A percentile compares a stretch with the other conserved stretches of the same genome.
Conservation (phyloP, 106 monocot genomes). For the Acorus gramineus region DNA sequence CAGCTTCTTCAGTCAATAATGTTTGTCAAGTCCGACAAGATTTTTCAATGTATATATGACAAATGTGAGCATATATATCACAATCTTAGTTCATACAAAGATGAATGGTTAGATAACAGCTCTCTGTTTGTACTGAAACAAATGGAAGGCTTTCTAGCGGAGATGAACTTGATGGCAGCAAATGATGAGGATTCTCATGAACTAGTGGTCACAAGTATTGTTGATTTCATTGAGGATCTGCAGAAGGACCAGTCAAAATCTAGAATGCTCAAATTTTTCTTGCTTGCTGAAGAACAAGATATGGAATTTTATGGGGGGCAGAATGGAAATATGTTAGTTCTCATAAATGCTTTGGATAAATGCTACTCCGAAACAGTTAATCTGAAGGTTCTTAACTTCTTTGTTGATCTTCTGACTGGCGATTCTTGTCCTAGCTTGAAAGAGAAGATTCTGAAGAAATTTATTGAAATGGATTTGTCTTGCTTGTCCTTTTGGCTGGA, state of each 20-base stretch:
- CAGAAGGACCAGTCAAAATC: conserved; percentile 45
- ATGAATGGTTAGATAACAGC: conserved; percentile 25
- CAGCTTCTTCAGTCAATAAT: conserved; percentile 51
- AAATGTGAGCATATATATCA: conserved; percentile 64
- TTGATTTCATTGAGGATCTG: conserved; percentile 47
- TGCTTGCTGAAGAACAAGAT: conserved; percentile 32
- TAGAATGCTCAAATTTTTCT: conserved; percentile 40
- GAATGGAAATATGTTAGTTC: conserved; percentile 42
- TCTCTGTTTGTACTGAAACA: conserved; percentile 66
- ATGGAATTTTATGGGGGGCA: conserved; percentile 30
- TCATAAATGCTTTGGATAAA: conserved; percentile 61
- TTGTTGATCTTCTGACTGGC: conserved; percentile 46
- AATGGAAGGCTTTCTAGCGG: conserved; percentile 47
- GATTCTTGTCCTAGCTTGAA: conserved; percentile 40
- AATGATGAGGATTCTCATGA: conserved; percentile 38
- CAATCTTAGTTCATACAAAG: conserved; percentile 21
- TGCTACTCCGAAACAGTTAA: conserved; percentile 66
- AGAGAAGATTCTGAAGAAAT: conserved; percentile 49
- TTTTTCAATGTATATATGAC: conserved; percentile 41
- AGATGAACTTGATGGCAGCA: conserved; percentile 24
- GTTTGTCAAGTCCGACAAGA: conserved; percentile 51
- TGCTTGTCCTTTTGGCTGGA: conserved; percentile 73
- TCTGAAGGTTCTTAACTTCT: conserved; percentile 69
- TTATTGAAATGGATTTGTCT: conserved; percentile 63
- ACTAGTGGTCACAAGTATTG: conserved; percentile 34